Evolutionary conservation across 148 eudicot genomes (phyloP).

Genomic region (Diospyros lotus): DNA sequence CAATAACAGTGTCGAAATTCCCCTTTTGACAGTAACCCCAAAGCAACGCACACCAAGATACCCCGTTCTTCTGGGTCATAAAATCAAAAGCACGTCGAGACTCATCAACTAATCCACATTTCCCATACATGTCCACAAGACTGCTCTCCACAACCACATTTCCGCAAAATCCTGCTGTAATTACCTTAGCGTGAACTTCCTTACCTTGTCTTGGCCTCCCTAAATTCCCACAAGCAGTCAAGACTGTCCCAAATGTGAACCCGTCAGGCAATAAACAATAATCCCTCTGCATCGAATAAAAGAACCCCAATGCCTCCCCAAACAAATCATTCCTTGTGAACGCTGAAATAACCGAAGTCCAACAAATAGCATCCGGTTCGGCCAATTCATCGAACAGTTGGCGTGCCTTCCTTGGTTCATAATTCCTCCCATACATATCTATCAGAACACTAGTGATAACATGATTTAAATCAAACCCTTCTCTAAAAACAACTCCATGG

Average conservation of each 20-base stretch:
- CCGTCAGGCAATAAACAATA: constrained; percentile 43
- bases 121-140: constrained; percentile 86
- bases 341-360: constrained; percentile 65
- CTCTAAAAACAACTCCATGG: constrained; percentile 63
- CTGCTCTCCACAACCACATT: constrained; percentile 66
- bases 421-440: constrained; percentile 71
- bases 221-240: constrained; percentile 76
- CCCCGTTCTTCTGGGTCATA: constrained; percentile 54
- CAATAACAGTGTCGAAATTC: constrained; percentile 46
- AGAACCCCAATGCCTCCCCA: constrained; percentile 50
- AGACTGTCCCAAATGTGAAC: constrained; percentile 61
- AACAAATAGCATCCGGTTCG: constrained; percentile 67
- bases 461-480: constrained; percentile 51
- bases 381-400: constrained; percentile 60
- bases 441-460: constrained; percentile 63
- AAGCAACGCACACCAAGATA: constrained; percentile 80
- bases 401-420: constrained; percentile 31
- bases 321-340: constrained; percentile 59
- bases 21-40: constrained; percentile 77
- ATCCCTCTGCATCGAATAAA: constrained; percentile 44
- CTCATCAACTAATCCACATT: constrained; percentile 52
- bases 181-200: constrained; percentile 55
- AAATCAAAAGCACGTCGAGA: constrained; percentile 48
- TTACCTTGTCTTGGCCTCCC: constrained; percentile 57
- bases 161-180: constrained; percentile 39